A percentile compares a stretch with the other conserved stretches of the same genome.
These are phyloP conservation scores for Dryas alaskensis DNA, from an alignment of 306 rosid genomes.

Conservation along the genomic window DNA sequence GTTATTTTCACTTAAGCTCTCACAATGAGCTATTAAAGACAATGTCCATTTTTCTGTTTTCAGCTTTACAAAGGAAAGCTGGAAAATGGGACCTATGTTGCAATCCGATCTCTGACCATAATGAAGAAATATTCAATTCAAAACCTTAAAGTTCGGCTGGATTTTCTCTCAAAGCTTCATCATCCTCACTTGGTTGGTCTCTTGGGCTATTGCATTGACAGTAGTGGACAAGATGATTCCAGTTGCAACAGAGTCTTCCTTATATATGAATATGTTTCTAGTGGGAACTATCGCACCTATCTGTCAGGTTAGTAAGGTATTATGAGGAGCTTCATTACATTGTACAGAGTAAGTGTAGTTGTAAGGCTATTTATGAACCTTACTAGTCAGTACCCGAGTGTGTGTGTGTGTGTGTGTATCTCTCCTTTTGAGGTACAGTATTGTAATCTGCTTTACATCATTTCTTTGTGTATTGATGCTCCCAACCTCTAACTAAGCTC, in stretches of 20 bases:
- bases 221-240: constrained; percentile 52
- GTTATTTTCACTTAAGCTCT: neutral
- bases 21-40: neutral
- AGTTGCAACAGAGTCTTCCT: constrained; percentile 54
- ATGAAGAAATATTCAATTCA: constrained; percentile 60
- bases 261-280: constrained; percentile 60
- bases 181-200: constrained; percentile 87
- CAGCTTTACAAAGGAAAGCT: constrained; percentile 77
- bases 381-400: too few relatives aligned
- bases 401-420: neutral
- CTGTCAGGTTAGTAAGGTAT: constrained; percentile 54
- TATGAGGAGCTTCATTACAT: neutral
- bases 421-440: neutral
- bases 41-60: constrained; percentile 25
- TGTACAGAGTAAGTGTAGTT: neutral
- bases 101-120: constrained; percentile 48
- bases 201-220: constrained; percentile 73
- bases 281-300: constrained; percentile 55
- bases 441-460: neutral
- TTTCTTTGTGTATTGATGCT: constrained; percentile 9
- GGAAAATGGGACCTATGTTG: constrained; percentile 60
- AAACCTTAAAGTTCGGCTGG: constrained; percentile 66
- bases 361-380: too few relatives aligned
- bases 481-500: constrained; percentile 23
- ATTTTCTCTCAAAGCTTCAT: constrained; percentile 79